Evolutionary conservation across 2,329 filamentous ascomycete species (phyloP).

Genomic region (Passalora sequoiae): DNA sequence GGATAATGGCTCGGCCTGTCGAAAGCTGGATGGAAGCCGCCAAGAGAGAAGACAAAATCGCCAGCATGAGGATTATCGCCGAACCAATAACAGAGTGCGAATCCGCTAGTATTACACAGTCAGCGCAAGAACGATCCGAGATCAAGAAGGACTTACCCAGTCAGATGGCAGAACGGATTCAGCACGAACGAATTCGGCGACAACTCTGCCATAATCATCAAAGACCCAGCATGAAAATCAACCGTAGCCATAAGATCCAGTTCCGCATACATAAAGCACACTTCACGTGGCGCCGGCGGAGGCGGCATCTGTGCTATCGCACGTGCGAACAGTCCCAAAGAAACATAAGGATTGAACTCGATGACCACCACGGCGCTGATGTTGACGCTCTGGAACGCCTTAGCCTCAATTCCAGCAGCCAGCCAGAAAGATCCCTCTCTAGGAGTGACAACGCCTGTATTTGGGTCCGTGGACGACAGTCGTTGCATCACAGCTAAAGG

Average conservation of each 20-base stretch:
- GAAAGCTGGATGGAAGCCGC: slow-evolving; percentile 6
- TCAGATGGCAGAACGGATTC: slow-evolving; percentile 7
- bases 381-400: slow-evolving; percentile 7
- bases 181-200: slow-evolving; percentile 9
- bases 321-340: slow-evolving; percentile 9
- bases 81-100: slow-evolving; percentile 9
- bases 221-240: slow-evolving; percentile 4
- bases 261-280: slow-evolving; percentile 6
- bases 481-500: slow-evolving; percentile 7
- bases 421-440: slow-evolving; percentile 9
- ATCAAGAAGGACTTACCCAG: no score
- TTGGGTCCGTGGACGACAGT: slow-evolving; percentile 1
- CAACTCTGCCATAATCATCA: slow-evolving; percentile 6
- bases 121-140: no score
- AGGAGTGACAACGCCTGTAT: slow-evolving; percentile 2
- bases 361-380: slow-evolving; percentile 5
- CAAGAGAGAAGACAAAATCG: slow-evolving; percentile 7
- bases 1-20: slow-evolving; percentile 7
- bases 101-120: no score
- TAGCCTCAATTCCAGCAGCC: slow-evolving; percentile 8
- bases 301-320: slow-evolving; percentile 12
- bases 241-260: slow-evolving; percentile 4
- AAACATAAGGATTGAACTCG: slow-evolving; percentile 7
- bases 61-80: not conserved
- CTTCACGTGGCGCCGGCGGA: not conserved